phyloP scores from a whole-genome alignment of 768 basidiomycete genomes.

The Cantharellus anzutake region DNA sequence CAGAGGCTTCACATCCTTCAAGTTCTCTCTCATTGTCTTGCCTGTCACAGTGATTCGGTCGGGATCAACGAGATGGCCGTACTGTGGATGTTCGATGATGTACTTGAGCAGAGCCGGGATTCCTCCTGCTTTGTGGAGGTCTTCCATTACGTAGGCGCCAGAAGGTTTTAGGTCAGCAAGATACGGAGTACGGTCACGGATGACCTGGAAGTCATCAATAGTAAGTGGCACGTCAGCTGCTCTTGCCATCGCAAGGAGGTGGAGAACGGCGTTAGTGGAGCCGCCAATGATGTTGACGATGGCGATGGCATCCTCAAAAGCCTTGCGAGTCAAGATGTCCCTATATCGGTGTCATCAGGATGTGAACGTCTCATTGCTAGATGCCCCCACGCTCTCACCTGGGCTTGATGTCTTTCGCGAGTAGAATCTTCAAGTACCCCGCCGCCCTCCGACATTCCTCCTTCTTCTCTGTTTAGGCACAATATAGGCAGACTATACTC shows the following conservation, averaged over 20 bases:
- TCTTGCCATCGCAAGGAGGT: slow-evolving; percentile 69
- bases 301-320: slow-evolving; percentile 71
- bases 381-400: slow-evolving; percentile 22
- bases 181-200: slow-evolving; percentile 64
- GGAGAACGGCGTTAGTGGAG: slow-evolving; percentile 76
- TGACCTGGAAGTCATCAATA: slow-evolving; percentile 73
- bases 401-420: slow-evolving; percentile 70
- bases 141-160: slow-evolving; percentile 79
- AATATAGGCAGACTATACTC: not conserved
- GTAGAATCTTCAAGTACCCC: slow-evolving; percentile 50
- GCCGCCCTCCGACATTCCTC: slow-evolving; percentile 72
- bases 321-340: slow-evolving; percentile 46
- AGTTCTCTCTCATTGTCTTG: slow-evolving; percentile 74
- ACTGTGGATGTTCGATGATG: slow-evolving; percentile 35
- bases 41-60: slow-evolving; percentile 79
- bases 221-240: slow-evolving; percentile 53
- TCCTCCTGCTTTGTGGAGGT: slow-evolving; percentile 70
- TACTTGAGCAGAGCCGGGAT: slow-evolving; percentile 75
- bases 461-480: slow-evolving; percentile 34
- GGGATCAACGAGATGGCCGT: slow-evolving; percentile 59
- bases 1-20: slow-evolving; percentile 54
- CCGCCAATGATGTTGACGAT: slow-evolving; percentile 68
- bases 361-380: slow-evolving; percentile 1
- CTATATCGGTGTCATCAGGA: slow-evolving; percentile 13
- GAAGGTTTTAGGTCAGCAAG: slow-evolving; percentile 77